Percentiles rank a stretch among this genome's conserved stretches.
phyloP scores from a whole-genome alignment of 192 early-diverging fungal species.

The Irineochytrium annulatum region DNA sequence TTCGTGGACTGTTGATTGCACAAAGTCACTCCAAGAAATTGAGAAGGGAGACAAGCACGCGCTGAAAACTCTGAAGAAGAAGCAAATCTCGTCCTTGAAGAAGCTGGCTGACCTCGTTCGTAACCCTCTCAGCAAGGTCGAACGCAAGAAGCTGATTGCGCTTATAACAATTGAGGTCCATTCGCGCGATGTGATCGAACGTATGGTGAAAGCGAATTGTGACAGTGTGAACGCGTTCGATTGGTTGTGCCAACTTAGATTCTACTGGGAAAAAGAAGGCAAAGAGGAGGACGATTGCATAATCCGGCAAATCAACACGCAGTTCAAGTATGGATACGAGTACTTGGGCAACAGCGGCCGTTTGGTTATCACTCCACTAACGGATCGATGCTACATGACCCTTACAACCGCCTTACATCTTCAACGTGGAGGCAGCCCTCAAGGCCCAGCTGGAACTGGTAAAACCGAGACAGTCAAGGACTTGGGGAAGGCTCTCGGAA shows the following conservation, averaged over 20 bases:
- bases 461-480: conserved; percentile 65
- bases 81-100: conserved; percentile 53
- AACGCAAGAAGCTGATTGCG: conserved; percentile 58
- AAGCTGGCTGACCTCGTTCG: conserved; percentile 54
- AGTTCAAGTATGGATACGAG: conserved; percentile 56
- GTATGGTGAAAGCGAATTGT: conserved; percentile 49
- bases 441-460: conserved; percentile 59
- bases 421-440: conserved; percentile 50
- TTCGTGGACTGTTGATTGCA: conserved; percentile 57
- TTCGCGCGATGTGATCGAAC: conserved; percentile 56
- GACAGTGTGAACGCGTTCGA: conserved; percentile 50
- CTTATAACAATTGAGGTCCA: conserved; percentile 62
- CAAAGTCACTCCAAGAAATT: conserved; percentile 48
- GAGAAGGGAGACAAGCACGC: conserved; percentile 60
- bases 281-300: conserved; percentile 62
- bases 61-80: conserved; percentile 52
- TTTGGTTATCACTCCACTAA: conserved; percentile 58
- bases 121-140: conserved; percentile 52
- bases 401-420: conserved; percentile 55
- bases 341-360: conserved; percentile 57
- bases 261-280: conserved; percentile 58
- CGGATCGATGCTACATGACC: conserved; percentile 61
- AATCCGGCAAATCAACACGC: conserved; percentile 59
- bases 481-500: conserved; percentile 54
- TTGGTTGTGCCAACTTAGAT: conserved; percentile 58